These are phyloP conservation scores for Drechslera avenae DNA, from an alignment of 2,329 filamentous ascomycete species.

Conservation along the genomic window DNA sequence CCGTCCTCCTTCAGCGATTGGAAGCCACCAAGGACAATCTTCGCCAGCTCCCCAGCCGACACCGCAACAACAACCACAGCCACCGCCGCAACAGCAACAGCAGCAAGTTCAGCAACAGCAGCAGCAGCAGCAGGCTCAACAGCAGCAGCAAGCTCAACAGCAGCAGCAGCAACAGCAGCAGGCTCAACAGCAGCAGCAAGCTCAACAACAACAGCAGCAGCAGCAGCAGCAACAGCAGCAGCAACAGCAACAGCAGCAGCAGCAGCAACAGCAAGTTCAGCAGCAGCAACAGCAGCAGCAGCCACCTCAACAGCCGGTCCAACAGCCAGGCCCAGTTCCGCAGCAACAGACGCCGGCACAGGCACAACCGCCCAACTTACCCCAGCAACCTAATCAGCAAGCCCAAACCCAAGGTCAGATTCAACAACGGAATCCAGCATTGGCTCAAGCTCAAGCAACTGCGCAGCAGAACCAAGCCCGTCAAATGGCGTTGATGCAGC, in stretches of 20 bases:
- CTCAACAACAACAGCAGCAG: constrained; percentile 33
- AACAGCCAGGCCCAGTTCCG: constrained; percentile 49
- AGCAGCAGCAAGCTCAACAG: constrained; percentile 24
- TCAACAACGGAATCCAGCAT: constrained; percentile 47
- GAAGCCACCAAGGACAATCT: constrained; percentile 47
- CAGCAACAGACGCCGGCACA: constrained; percentile 51
- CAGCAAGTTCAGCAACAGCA: constrained; percentile 47
- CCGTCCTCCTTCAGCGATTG: constrained; percentile 46
- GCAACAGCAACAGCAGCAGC: constrained; percentile 44
- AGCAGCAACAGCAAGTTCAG: constrained; percentile 46
- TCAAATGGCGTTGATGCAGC: constrained; percentile 38
- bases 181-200: constrained; percentile 22
- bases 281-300: constrained; percentile 44
- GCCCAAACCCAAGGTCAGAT: constrained; percentile 36
- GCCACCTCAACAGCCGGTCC: constrained; percentile 44
- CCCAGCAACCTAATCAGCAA: constrained; percentile 41
- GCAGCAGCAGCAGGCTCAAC: constrained; percentile 32
- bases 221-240: constrained; percentile 26
- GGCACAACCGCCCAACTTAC: constrained; percentile 43
- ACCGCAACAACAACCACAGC: constrained; percentile 46
- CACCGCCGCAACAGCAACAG: constrained; percentile 48
- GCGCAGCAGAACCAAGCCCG: constrained; percentile 31
- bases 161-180: constrained; percentile 49
- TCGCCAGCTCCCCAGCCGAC: constrained; percentile 47
- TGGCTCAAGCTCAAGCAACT: constrained; percentile 29